These are phyloP conservation scores for Aureobasidium sp. DNA, from an alignment of 2,329 filamentous ascomycete genomes.

Conservation along the genomic window DNA sequence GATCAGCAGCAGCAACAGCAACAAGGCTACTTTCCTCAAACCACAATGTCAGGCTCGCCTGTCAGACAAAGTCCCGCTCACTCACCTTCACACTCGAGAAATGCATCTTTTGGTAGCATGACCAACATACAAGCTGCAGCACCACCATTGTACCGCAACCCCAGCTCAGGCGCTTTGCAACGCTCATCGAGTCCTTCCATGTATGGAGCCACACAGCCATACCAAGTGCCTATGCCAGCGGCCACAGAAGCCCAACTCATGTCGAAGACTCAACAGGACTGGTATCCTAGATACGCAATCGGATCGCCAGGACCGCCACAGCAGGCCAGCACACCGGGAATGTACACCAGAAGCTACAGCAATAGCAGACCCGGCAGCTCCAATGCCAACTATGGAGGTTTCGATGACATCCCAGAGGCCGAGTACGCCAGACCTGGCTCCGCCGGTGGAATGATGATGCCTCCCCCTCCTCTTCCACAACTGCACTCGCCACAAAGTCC, in stretches of 20 bases:
- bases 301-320: neutral
- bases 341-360: constrained; percentile 4
- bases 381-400: neutral
- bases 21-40: neutral
- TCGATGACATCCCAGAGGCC: neutral
- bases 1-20: neutral
- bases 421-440: neutral
- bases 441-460: neutral
- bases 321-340: neutral
- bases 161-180: neutral
- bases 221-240: constrained; percentile 1
- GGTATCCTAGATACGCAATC: neutral
- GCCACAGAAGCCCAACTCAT: neutral
- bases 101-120: neutral
- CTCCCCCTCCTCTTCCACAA: neutral
- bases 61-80: neutral
- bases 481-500: neutral
- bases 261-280: neutral
- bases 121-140: neutral
- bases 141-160: neutral
- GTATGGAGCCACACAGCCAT: constrained; percentile 1
- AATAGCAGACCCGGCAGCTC: neutral
- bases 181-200: neutral
- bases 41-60: neutral
- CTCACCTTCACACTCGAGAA: neutral